phyloP scores from a whole-genome alignment of 352 stramenopile genomes.

The Globisporangium cystogenes region DNA sequence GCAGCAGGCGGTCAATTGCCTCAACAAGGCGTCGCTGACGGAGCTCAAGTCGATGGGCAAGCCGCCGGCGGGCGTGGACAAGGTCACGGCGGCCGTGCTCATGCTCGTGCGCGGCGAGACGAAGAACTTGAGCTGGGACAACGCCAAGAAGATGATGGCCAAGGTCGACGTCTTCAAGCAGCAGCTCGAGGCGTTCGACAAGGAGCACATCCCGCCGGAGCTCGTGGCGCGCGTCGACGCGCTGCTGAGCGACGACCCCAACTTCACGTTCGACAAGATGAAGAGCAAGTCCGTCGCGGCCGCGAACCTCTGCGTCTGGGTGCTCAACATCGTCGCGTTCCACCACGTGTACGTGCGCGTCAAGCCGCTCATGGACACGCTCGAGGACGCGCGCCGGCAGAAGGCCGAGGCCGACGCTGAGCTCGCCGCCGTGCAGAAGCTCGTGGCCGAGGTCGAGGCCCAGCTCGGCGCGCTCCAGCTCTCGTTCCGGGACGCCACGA shows the following conservation, averaged over 20 bases:
- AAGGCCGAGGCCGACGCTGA: slow-evolving; percentile 83
- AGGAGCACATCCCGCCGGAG: slow-evolving; percentile 88
- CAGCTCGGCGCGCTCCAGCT: slow-evolving; percentile 74
- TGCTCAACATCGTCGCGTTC: slow-evolving; percentile 92
- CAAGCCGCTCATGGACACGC: slow-evolving; percentile 91
- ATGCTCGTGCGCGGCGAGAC: slow-evolving; percentile 94
- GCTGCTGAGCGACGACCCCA: slow-evolving; percentile 81
- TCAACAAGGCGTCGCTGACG: slow-evolving; percentile 86
- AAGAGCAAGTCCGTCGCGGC: slow-evolving; percentile 90
- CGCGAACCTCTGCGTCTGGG: slow-evolving; percentile 91
- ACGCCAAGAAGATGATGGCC: slow-evolving; percentile 95
- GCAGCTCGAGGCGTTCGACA: slow-evolving; percentile 87
- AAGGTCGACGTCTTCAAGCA: slow-evolving; percentile 92
- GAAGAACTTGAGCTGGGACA: slow-evolving; percentile 93
- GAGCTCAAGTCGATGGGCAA: slow-evolving; percentile 89
- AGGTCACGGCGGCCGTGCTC: slow-evolving; percentile 86
- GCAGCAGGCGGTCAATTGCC: slow-evolving; percentile 83
- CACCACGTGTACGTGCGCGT: slow-evolving; percentile 93
- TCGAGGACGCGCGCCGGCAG: slow-evolving; percentile 69
- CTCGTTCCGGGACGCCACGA: slow-evolving; percentile 82
- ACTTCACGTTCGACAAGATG: slow-evolving; percentile 94
- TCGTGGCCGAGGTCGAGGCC: slow-evolving; percentile 79
- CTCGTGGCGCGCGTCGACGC: slow-evolving; percentile 82
- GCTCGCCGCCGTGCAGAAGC: slow-evolving; percentile 71
- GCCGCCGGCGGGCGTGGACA: slow-evolving; percentile 81